Conservation (phyloP, 2,329 filamentous ascomycete genomes). For the Trichoderma atrobrunneum region DNA sequence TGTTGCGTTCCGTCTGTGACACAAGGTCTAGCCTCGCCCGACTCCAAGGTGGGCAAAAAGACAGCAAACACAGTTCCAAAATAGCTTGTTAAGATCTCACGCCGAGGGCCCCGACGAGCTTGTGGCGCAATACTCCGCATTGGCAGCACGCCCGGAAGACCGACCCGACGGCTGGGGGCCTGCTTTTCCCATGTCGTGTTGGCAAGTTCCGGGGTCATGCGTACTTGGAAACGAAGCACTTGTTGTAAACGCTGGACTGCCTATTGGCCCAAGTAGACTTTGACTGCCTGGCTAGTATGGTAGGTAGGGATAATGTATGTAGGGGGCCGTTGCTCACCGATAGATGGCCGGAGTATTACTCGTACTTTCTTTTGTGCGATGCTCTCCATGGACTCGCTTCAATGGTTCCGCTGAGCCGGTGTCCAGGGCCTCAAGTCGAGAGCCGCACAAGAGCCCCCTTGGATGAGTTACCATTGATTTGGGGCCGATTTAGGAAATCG, state of each 20-base stretch:
- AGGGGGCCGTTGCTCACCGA: slow-evolving; percentile 7
- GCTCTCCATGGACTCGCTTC: not conserved
- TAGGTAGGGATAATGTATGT: not conserved
- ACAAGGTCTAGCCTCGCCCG: not conserved
- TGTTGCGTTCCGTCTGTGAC: not conserved
- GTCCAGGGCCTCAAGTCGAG: not conserved
- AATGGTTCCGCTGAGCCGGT: not conserved
- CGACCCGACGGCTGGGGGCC: not conserved
- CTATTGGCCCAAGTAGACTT: not conserved
- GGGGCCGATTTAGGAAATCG: not conserved
- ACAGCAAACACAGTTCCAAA: not conserved
- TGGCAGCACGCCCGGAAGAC: not conserved
- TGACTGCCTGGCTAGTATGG: not conserved
- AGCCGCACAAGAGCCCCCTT: not conserved
- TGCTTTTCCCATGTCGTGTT: not conserved
- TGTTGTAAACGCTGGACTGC: not conserved
- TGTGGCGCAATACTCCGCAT: slow-evolving; percentile 7
- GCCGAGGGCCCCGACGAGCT: not conserved
- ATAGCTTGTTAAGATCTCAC: not conserved
- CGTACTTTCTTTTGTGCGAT: not conserved
- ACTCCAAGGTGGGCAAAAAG: not conserved
- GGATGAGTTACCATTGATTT: not conserved
- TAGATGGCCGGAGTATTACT: not conserved
- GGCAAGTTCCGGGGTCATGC: slow-evolving; percentile 3
- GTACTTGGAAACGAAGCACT: not conserved